phyloP scores from a whole-genome alignment of 164 flowering plant genomes.

The Chloranthus sessilifolius region DNA sequence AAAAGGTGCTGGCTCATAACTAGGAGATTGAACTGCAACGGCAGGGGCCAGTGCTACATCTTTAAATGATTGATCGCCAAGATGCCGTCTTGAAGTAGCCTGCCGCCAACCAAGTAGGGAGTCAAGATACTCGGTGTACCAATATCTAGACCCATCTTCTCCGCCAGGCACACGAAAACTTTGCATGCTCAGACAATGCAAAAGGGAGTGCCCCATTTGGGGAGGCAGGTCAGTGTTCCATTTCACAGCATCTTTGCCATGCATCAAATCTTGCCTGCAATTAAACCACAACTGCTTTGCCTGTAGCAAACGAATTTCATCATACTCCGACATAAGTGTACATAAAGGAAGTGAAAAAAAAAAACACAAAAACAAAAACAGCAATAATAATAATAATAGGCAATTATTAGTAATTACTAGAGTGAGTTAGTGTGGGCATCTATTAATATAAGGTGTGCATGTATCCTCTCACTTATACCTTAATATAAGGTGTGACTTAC shows the following conservation, averaged over 20 bases:
- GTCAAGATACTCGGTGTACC: slow-evolving; percentile 32
- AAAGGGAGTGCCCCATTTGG: slow-evolving; percentile 33
- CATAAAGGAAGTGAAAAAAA: too few species aligned
- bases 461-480: too few species aligned
- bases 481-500: too few species aligned
- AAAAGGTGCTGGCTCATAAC: slow-evolving; percentile 15
- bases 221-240: slow-evolving; percentile 34
- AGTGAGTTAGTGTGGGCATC: too few species aligned
- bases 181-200: slow-evolving; percentile 46
- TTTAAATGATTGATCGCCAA: slow-evolving; percentile 20
- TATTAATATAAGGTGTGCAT: too few species aligned
- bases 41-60: slow-evolving; percentile 12
- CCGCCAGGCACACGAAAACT: slow-evolving; percentile 32
- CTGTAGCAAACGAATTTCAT: slow-evolving; percentile 25
- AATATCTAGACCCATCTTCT: slow-evolving; percentile 28
- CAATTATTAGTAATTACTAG: too few species aligned
- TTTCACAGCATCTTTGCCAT: slow-evolving; percentile 27
- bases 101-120: slow-evolving; percentile 23
- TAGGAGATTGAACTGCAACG: slow-evolving; percentile 25
- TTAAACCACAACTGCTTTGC: slow-evolving; percentile 42
- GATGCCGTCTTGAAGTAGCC: slow-evolving; percentile 27
- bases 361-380: too few species aligned
- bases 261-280: slow-evolving; percentile 38
- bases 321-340: too few species aligned
- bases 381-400: too few species aligned